These are phyloP conservation scores for Phytophthora rubi DNA, from an alignment of 352 stramenopile species.

Conservation along the genomic window DNA sequence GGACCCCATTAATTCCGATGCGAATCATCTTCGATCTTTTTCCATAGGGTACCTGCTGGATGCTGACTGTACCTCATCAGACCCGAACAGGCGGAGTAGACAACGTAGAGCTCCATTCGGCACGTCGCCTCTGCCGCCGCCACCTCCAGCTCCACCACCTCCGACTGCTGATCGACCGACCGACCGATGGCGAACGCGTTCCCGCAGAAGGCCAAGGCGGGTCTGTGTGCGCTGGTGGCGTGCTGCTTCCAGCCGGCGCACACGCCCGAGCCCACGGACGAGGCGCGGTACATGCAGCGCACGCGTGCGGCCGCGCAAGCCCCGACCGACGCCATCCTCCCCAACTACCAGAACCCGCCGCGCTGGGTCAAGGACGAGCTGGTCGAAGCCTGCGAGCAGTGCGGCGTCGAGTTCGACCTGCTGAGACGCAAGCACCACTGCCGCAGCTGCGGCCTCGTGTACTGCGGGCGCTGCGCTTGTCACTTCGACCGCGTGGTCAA, in stretches of 20 bases:
- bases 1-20: background rate
- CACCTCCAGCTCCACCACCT: background rate
- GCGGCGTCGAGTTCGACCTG: conserved; percentile 60
- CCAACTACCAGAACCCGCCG: conserved; percentile 56
- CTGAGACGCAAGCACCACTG: conserved; percentile 77
- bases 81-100: no score
- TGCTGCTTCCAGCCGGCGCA: conserved; percentile 67
- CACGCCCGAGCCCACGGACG: conserved; percentile 31
- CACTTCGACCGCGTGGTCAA: conserved; percentile 71
- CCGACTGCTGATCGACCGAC: no score
- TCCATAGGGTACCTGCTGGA: conserved; percentile 9
- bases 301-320: background rate
- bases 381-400: conserved; percentile 58
- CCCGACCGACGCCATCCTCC: conserved; percentile 26
- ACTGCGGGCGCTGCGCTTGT: conserved; percentile 52
- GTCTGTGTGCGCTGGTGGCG: conserved; percentile 53
- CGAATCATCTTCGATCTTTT: conserved; percentile 22
- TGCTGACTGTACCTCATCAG: no score
- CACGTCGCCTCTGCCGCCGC: conserved; percentile 1
- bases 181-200: conserved; percentile 9
- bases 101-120: no score
- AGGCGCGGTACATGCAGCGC: conserved; percentile 47
- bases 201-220: conserved; percentile 36
- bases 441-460: conserved; percentile 64
- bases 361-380: conserved; percentile 67